Conservation (phyloP, 2,329 filamentous ascomycete species). For the Hymenoscyphus scutula region DNA sequence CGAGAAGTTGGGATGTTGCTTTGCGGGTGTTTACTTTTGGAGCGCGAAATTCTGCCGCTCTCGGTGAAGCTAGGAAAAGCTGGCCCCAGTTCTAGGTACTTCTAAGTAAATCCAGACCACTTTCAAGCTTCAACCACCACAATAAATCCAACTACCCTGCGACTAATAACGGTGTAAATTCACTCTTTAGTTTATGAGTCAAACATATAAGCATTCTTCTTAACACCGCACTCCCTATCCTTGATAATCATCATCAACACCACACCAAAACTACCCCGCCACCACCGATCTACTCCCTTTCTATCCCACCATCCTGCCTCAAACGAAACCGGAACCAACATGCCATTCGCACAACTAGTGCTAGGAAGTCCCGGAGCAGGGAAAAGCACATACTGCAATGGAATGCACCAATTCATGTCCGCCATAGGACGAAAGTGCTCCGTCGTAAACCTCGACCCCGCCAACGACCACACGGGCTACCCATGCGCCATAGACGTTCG, state of each 20-base stretch:
- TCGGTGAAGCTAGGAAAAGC: constrained; percentile 5
- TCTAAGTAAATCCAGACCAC: background rate
- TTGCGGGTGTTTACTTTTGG: constrained; percentile 9
- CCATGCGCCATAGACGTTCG: constrained; percentile 88
- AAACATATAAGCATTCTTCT: too few relatives aligned
- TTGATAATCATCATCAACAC: constrained; percentile 2
- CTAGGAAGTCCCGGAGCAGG: constrained; percentile 93
- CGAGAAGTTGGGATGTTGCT: too few relatives aligned
- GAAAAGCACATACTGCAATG: constrained; percentile 98
- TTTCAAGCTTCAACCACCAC: background rate
- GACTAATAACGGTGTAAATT: background rate
- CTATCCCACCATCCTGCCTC: background rate
- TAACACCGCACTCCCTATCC: background rate
- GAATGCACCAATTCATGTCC: constrained; percentile 97
- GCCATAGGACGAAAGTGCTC: constrained; percentile 94
- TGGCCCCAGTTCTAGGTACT: background rate
- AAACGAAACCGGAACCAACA: constrained; percentile 15
- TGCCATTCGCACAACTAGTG: constrained; percentile 56
- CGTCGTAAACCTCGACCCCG: constrained; percentile 93
- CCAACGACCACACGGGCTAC: constrained; percentile 90
- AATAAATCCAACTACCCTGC: background rate
- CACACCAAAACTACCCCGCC: constrained; percentile 1
- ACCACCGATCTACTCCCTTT: background rate
- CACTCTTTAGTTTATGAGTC: too few relatives aligned
- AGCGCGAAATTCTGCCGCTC: constrained; percentile 6